Conservation (phyloP, 2,329 filamentous ascomycete species). For the Lecanoromycetidae sp. region DNA sequence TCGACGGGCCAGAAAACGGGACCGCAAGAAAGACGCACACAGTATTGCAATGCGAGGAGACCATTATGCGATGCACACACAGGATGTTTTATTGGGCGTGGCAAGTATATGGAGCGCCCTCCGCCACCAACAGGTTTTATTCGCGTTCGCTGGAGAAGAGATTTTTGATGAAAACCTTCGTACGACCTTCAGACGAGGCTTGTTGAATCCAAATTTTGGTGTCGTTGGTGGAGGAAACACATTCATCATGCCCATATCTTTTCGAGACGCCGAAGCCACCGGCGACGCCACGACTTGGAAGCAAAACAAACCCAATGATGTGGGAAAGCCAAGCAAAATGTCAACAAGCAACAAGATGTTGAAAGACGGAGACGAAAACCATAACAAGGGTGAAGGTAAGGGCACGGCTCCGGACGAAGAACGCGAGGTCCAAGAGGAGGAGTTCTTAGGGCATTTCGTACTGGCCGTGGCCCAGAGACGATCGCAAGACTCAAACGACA, state of each 20-base stretch:
- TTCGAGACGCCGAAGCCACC: no score
- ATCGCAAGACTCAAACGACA: background rate
- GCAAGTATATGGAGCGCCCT: background rate
- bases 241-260: background rate
- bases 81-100: background rate
- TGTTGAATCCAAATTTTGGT: background rate
- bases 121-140: background rate
- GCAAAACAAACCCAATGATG: background rate
- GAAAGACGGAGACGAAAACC: background rate
- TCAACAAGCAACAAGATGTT: background rate
- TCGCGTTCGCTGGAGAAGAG: background rate
- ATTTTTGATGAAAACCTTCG: background rate
- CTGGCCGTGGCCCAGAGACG: background rate
- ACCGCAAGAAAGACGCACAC: no score
- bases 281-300: background rate
- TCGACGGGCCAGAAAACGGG: no score
- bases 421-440: background rate
- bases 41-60: no score
- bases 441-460: background rate
- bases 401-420: no score
- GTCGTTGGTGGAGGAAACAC: background rate
- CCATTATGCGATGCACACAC: background rate
- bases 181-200: background rate
- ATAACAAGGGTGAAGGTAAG: no score
- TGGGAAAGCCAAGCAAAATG: background rate